Percentiles rank a stretch among this genome's conserved stretches.
Conservation (phyloP, 2,329 filamentous ascomycete species). For the Cercospora sesami region DNA sequence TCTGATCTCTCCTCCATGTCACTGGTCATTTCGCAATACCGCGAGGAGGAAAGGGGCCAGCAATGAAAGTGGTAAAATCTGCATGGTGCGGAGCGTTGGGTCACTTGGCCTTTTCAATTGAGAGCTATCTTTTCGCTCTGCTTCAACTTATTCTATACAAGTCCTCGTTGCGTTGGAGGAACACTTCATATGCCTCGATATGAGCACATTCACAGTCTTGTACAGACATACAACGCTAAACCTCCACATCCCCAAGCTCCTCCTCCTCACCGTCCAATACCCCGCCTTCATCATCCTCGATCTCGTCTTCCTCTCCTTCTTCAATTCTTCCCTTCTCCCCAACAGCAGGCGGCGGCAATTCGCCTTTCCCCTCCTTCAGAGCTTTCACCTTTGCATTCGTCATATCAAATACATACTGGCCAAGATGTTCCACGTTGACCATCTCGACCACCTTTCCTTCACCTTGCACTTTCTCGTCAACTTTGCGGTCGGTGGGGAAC, state of each 20-base stretch:
- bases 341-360: slow-evolving; percentile 28
- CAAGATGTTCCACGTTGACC: slow-evolving; percentile 89
- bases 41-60: neutral
- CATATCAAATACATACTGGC: slow-evolving; percentile 97
- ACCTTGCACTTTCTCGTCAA: slow-evolving; percentile 45
- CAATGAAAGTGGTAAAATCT: neutral
- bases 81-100: neutral
- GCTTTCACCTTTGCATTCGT: slow-evolving; percentile 69
- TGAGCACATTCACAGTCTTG: neutral
- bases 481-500: slow-evolving; percentile 65
- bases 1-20: neutral
- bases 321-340: slow-evolving; percentile 27
- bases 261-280: neutral
- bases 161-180: neutral
- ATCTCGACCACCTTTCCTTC: slow-evolving; percentile 64
- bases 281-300: slow-evolving; percentile 29
- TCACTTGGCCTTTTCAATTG: neutral
- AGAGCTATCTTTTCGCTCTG: neutral
- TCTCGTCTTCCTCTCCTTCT: slow-evolving; percentile 38
- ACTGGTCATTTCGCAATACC: neutral
- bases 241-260: slow-evolving; percentile 13
- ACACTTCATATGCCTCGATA: neutral
- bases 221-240: neutral
- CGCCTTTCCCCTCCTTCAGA: slow-evolving; percentile 48
- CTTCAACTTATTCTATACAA: neutral